Percentiles rank a stretch among this genome's conserved stretches.
These are phyloP conservation scores for Catharanthus roseus DNA, from an alignment of 257 asterid species.

Conservation along the genomic window DNA sequence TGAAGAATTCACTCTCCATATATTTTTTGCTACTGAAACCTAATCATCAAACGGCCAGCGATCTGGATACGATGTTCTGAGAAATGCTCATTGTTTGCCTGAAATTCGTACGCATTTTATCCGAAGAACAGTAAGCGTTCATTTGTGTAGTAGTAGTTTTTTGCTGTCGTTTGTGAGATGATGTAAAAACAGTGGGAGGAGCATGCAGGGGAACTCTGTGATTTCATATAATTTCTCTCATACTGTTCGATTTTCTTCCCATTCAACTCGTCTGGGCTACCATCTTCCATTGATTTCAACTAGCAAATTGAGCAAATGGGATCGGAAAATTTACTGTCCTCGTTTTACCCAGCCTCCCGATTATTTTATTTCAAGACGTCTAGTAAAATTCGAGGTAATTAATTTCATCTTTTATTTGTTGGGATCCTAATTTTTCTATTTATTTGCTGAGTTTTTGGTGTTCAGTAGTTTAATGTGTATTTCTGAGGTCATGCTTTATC, in stretches of 20 bases:
- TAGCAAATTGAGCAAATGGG: not conserved
- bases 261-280: not conserved
- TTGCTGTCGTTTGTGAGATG: not conserved
- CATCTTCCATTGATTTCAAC: not conserved
- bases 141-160: not conserved
- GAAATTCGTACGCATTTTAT: not conserved
- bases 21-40: not conserved
- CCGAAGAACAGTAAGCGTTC: not conserved
- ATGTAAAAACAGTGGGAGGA: not conserved
- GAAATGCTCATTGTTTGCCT: not conserved
- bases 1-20: not conserved
- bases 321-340: not conserved
- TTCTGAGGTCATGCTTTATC: not conserved
- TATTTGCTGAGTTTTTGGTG: not conserved
- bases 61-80: not conserved
- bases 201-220: constrained; percentile 10
- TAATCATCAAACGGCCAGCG: not conserved
- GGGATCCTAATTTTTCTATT: not conserved
- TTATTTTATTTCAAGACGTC: not conserved
- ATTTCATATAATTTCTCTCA: not conserved
- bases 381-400: constrained; percentile 3
- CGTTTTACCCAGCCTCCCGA: not conserved
- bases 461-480: not conserved
- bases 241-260: not conserved
- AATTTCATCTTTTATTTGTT: not conserved